Evolutionary conservation across 345 rosid species (phyloP).

Genomic region (Combretum micranthum): DNA sequence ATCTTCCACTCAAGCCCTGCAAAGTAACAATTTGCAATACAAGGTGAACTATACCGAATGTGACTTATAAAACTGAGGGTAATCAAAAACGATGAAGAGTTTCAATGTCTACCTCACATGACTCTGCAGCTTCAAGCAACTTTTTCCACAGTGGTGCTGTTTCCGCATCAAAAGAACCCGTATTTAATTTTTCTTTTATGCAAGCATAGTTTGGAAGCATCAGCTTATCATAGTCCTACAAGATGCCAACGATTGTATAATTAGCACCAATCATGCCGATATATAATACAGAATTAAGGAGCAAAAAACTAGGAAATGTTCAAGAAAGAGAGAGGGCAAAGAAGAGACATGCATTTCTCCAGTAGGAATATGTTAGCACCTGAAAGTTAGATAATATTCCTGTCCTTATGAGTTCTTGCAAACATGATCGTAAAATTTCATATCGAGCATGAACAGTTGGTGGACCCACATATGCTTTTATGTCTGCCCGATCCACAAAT

Average conservation of each 20-base stretch:
- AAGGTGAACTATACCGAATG: neutral
- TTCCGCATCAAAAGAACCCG: constrained; percentile 32
- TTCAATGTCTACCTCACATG: constrained; percentile 62
- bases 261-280: neutral
- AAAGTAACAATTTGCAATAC: neutral
- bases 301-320: neutral
- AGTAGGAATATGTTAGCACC: constrained; percentile 26
- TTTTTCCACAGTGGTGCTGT: constrained; percentile 32
- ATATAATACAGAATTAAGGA: no score
- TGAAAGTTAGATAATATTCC: constrained; percentile 60
- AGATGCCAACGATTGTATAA: neutral
- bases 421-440: constrained; percentile 78
- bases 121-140: constrained; percentile 73
- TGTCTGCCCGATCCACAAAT: constrained; percentile 92
- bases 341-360: neutral
- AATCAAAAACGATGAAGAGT: neutral
- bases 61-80: neutral
- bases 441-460: constrained; percentile 93
- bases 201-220: constrained; percentile 57
- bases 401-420: constrained; percentile 67
- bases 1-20: constrained; percentile 91
- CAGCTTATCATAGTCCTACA: constrained; percentile 42
- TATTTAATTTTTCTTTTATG: constrained; percentile 44
- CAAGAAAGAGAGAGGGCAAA: neutral
- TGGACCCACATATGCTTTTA: constrained; percentile 97